Conservation (phyloP, 2,329 filamentous ascomycete genomes). For the Xylariomycetidae sp. region DNA sequence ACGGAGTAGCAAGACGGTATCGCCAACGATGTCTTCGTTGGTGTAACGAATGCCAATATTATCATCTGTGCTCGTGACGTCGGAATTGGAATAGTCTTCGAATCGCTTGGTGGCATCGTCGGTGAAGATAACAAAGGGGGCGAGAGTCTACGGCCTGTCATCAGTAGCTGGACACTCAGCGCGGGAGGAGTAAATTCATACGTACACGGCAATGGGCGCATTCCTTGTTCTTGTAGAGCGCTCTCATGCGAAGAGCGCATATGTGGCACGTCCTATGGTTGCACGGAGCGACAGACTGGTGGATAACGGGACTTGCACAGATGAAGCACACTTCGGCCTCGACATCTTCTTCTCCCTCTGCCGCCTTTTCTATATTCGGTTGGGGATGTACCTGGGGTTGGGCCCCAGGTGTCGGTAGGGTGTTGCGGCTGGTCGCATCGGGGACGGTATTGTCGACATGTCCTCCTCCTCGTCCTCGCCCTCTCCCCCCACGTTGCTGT, state of each 20-base stretch:
- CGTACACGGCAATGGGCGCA: slow-evolving; percentile 92
- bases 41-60: slow-evolving; percentile 91
- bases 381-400: too few species aligned
- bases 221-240: slow-evolving; percentile 91
- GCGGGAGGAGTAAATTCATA: slow-evolving; percentile 14
- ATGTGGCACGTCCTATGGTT: slow-evolving; percentile 98
- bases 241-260: slow-evolving; percentile 83
- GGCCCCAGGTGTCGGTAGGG: too few species aligned
- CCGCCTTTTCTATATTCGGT: too few species aligned
- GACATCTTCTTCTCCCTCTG: slow-evolving; percentile 46
- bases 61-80: slow-evolving; percentile 75
- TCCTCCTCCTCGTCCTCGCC: slow-evolving; percentile 36
- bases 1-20: slow-evolving; percentile 79
- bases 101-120: slow-evolving; percentile 77
- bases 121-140: slow-evolving; percentile 85
- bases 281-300: slow-evolving; percentile 86
- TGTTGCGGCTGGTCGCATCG: too few species aligned
- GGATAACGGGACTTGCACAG: slow-evolving; percentile 83
- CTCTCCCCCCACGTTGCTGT: slow-evolving; percentile 30
- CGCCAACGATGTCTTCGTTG: slow-evolving; percentile 82
- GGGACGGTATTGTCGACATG: too few species aligned
- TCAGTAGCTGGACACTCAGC: not conserved
- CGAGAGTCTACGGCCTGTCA: slow-evolving; percentile 44
- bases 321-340: slow-evolving; percentile 94
- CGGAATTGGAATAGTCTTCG: slow-evolving; percentile 70